phyloP scores from a whole-genome alignment of 148 eudicot genomes.

The Rhododendron henanense region DNA sequence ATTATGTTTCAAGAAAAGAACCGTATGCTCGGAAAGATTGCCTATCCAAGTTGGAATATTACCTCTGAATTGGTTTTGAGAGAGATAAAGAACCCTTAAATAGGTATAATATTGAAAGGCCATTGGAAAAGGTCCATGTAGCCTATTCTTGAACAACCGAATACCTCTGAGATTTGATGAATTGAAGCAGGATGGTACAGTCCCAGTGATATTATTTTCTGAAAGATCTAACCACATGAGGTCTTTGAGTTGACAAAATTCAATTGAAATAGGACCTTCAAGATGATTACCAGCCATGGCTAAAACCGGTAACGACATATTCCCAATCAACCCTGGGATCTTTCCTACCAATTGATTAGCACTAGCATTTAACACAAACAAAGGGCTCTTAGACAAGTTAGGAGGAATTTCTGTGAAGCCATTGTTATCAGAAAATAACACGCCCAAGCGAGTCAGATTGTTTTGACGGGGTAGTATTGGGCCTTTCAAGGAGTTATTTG shows the following conservation, averaged over 20 bases:
- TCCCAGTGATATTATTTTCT: too few relatives aligned
- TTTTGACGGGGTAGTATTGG: background rate
- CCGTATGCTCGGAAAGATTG: background rate
- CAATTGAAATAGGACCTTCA: too few relatives aligned
- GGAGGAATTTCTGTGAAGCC: background rate
- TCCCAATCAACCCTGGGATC: background rate
- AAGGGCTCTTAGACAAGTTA: background rate
- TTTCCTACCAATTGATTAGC: too few relatives aligned
- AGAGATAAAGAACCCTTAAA: background rate
- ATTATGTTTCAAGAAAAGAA: background rate
- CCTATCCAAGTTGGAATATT: background rate
- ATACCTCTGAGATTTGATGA: fast-evolving
- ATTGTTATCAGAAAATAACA: background rate
- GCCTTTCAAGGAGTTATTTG: conserved; percentile 4
- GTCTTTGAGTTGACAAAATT: too few relatives aligned
- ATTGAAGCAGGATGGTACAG: background rate
- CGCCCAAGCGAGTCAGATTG: background rate
- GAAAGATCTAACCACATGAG: too few relatives aligned
- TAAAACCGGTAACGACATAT: background rate
- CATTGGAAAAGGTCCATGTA: background rate
- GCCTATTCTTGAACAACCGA: background rate
- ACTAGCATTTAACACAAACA: background rate
- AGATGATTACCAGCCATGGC: too few relatives aligned
- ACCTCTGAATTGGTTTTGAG: background rate
- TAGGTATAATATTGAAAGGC: background rate